A percentile compares a stretch with the other conserved stretches of the same genome.
These are phyloP conservation scores for Vigna angularis DNA, from an alignment of 306 rosid genomes.

Conservation along the genomic window DNA sequence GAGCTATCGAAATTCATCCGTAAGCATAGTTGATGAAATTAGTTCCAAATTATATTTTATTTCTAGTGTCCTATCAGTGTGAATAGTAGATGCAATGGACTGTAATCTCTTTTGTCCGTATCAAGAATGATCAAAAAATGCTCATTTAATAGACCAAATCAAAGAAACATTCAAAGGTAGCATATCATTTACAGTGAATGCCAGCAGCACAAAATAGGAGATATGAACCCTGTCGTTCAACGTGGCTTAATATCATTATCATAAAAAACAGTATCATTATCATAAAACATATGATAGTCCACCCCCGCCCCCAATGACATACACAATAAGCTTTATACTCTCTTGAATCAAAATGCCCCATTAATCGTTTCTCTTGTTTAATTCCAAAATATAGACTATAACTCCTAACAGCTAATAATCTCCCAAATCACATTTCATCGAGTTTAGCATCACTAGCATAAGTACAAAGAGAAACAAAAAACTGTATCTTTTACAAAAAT, in stretches of 20 bases:
- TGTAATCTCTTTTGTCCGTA: neutral
- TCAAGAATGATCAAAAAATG: neutral
- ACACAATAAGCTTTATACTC: slow-evolving; percentile 5
- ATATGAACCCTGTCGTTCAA: neutral
- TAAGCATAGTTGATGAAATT: neutral
- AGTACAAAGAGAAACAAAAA: neutral
- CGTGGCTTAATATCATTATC: slow-evolving; percentile 6
- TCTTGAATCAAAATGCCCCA: neutral
- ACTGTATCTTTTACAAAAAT: slow-evolving; percentile 11
- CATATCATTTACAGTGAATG: neutral
- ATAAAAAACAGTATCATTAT: slow-evolving; percentile 10
- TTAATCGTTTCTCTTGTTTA: slow-evolving; percentile 13
- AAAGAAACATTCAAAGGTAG: slow-evolving; percentile 1
- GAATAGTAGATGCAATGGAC: neutral
- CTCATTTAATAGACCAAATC: neutral
- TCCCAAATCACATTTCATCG: neutral
- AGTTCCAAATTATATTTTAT: neutral
- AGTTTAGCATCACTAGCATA: neutral
- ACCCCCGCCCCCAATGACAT: neutral
- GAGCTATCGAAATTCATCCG: neutral
- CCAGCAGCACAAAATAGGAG: neutral
- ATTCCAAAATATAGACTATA: neutral
- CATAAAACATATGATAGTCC: neutral
- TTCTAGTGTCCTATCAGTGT: neutral
- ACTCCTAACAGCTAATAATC: slow-evolving; percentile 7